Percentiles rank a stretch among this genome's conserved stretches.
Evolutionary conservation across 768 basidiomycete species (phyloP).

Genomic region (Gelatoporia subvermispora): DNA sequence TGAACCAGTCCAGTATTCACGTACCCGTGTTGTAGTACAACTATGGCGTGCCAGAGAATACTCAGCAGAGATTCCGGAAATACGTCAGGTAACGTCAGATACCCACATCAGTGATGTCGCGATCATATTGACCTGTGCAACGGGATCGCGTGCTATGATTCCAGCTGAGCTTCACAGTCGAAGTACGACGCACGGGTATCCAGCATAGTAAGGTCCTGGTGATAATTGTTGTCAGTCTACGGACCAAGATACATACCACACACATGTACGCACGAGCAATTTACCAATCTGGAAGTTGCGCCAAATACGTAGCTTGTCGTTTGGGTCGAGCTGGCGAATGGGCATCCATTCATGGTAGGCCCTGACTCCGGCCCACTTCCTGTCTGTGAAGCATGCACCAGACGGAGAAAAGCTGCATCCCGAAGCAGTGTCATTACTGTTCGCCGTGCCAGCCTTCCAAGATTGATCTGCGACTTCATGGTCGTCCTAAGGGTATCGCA

Average conservation of each 20-base stretch:
- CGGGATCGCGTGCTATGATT: background rate
- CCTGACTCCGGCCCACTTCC: slow-evolving; percentile 53
- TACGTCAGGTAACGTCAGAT: too few relatives aligned
- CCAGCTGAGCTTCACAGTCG: background rate
- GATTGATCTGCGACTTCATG: slow-evolving; percentile 54
- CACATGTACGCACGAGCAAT: slow-evolving; percentile 35
- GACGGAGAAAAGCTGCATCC: slow-evolving; percentile 52
- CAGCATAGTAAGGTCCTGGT: slow-evolving; percentile 50
- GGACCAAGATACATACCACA: too few relatives aligned
- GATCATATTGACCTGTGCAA: slow-evolving; percentile 42
- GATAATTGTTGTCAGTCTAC: background rate
- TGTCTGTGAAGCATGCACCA: slow-evolving; percentile 53
- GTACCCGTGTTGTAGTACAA: slow-evolving; percentile 48
- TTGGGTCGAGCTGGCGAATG: slow-evolving; percentile 51
- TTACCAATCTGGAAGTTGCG: slow-evolving; percentile 61
- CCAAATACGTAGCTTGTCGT: slow-evolving; percentile 56
- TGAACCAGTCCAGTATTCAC: slow-evolving; percentile 6
- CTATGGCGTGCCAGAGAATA: slow-evolving; percentile 17
- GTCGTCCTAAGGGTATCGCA: slow-evolving; percentile 43
- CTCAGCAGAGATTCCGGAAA: background rate
- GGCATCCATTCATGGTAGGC: slow-evolving; percentile 64
- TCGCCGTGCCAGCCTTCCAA: slow-evolving; percentile 52
- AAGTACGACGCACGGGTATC: slow-evolving; percentile 44
- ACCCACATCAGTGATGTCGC: slow-evolving; percentile 51
- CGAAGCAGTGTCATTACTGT: slow-evolving; percentile 47